Evolutionary conservation across 1,284 basidiomycete species (phyloP), one percentile per base, ranked within the genome.

Genomic region (Marasmius oreades): DNA sequence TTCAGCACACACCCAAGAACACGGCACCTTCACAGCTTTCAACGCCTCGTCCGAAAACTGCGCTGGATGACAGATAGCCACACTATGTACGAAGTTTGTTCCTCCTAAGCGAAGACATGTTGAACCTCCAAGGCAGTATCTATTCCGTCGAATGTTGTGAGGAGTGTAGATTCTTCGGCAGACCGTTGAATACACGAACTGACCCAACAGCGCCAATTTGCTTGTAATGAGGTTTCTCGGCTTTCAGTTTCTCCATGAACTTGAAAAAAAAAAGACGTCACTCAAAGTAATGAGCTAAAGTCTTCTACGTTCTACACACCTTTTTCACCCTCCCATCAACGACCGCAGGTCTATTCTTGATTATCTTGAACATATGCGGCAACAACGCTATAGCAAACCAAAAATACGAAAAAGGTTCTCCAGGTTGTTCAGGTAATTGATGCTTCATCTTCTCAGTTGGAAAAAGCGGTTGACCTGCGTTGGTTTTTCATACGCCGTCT

Each of bases 101-200:
- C 67, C 59, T 2, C 73, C 80, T 7, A 84, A 60, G 4, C 77
- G 70, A 39, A 77, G 67, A 22, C 69, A 71, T 0, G 74, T 64
- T 4, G 71, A 56, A 8, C 80, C 87, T 6, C 87, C 87, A 59
- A 76, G 86, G 65, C 87, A 88, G 67, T 84, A 88, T 2, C 82
- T 79, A 55, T 36, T 22, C 3, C 44, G 23, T 18, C 14, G 24
- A 16, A 28, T n/a, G 5, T 37, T n/a, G n/a, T n/a, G n/a, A n/a
- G n/a, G n/a, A n/a, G n/a, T n/a, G n/a, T n/a, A n/a, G n/a, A n/a
- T n/a, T n/a, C n/a, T n/a, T n/a, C n/a, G n/a, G n/a, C n/a, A n/a
- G n/a, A n/a, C n/a, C n/a, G 37, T 31, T 47, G 39, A 28, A n/a
- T 51, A 45, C 24, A 36, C n/a, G n/a, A 12, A 58, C 65, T 34